These are phyloP conservation scores for Starmerella lactis-condensi DNA, from an alignment of 805 yeast genomes.

Conservation along the genomic window DNA sequence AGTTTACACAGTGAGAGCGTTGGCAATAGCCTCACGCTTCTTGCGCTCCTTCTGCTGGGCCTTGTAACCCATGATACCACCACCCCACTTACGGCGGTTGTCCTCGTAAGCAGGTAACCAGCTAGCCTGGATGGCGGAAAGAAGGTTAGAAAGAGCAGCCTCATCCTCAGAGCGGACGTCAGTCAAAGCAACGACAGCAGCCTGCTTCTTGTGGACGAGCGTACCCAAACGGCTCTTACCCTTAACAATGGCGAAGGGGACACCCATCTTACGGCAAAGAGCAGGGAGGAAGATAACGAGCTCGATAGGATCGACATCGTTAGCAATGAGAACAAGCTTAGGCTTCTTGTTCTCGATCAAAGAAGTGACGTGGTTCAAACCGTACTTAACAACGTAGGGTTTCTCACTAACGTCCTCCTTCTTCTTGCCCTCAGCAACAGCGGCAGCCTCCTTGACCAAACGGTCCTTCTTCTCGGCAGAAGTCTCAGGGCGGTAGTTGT, in stretches of 20 bases:
- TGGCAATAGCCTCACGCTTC: conserved; percentile 39
- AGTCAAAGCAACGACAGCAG: conserved; percentile 92
- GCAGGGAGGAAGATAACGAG: conserved; percentile 95
- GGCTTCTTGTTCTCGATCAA: conserved; percentile 97
- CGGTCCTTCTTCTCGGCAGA: conserved; percentile 96
- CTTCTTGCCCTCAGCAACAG: conserved; percentile 93
- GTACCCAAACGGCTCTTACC: conserved; percentile 98
- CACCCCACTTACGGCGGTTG: conserved; percentile 98
- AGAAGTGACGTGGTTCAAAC: conserved; percentile 97
- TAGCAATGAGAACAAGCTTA: conserved; percentile 88
- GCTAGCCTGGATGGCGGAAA: conserved; percentile 86
- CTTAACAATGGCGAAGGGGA: conserved; percentile 95
- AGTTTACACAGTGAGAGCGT: conserved; percentile 24
- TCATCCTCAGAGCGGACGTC: conserved; percentile 91
- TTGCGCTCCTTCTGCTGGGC: conserved; percentile 71
- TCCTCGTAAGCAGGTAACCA: conserved; percentile 89
- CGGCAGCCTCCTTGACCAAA: conserved; percentile 93
- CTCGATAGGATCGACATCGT: conserved; percentile 98
- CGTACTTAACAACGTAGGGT: conserved; percentile 94
- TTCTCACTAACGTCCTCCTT: conserved; percentile 91
- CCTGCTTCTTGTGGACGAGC: conserved; percentile 90
- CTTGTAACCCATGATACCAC: conserved; percentile 95
- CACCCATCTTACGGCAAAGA: conserved; percentile 97
- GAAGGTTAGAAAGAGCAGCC: conserved; percentile 79
- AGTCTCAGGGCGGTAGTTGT: conserved; percentile 99